Evolutionary conservation across 2,329 filamentous ascomycete genomes (phyloP), one percentile per base, ranked within the genome.

Genomic region (Ascosphaera aggregata): DNA sequence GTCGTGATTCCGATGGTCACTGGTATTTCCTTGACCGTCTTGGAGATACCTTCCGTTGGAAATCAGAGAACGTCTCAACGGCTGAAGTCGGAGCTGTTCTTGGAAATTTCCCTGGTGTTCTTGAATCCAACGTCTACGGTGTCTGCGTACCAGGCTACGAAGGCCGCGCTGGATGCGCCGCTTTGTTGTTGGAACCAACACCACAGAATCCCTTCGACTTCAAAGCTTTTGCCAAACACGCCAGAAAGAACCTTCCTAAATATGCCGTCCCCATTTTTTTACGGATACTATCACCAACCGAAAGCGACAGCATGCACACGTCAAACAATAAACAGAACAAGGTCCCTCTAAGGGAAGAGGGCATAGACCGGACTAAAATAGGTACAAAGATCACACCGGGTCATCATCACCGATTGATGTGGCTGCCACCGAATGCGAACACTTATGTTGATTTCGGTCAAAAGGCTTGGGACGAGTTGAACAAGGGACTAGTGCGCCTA

Each of bases 241-340:
- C 65, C 2, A 64, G 68, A 4, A 61, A 63, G 11, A 63, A 69
- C 38, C 59, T 85, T 17, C 79, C 80, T 0, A 67, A 65, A 44
- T 85, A 84, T 48, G 80, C 79, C 0, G 76, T 85, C 1, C 80
- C 80, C 0, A 56, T 82, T 2, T 85, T 85, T 57, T 48, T 84
- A 34, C 63, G 78, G 1, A 54, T 80, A 15, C 64, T 78, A 17
- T 57, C 65, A 34, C 60, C 60, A 27, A 63, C 66, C 41, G 69
- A 64, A 18, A 53, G 49, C 9, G 48, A 48, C 7, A 56, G 59
- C 41, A 59, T 55, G 27, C 68, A 74, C 4, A 76, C 72, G 47
- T 73, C 79, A 50, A 85, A 82, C 48, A 77, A 81, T 52, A 85
- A 85, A 58, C 78, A 82, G 56, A 80, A 81, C 51, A 85, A 85